Evolutionary conservation across 148 eudicot species (phyloP), one percentile per base, ranked within the genome.

Genomic region (Spergularia bocconei): DNA sequence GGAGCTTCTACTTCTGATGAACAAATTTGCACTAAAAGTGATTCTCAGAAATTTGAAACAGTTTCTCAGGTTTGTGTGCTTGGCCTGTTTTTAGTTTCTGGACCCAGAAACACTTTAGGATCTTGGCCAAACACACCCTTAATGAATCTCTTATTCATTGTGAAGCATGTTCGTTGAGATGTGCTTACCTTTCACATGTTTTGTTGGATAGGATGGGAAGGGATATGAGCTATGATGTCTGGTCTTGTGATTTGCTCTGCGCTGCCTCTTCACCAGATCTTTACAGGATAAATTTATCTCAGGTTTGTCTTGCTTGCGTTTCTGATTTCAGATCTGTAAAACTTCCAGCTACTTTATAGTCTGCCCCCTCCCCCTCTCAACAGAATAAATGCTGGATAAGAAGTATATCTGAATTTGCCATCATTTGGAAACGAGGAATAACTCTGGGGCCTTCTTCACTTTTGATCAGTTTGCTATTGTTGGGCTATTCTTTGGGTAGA

Each of bases 261-360:
- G 98, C 98, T 74, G 98, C 96, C 83, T 95, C 98, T 52, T 95
- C 98, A 44, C 93, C 98, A 54, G 98, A 95, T 84, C 83, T 92
- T 14, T 95, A 92, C 79, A 87, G 98, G 80, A 92, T 95, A 67
- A 95, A 95, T 77, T 83, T 95, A 72, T 89, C 90, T 74, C 97
- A 92, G 97, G 98, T 95, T 79, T 82, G 76, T 71, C 29, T 54
- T 63, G 19, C 48, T 48, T 19, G n/a, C 2, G 39, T 59, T 41
- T 59, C n/a, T 54, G 29, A 29, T 67, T 7, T 14, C 13, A 50
- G 6, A 15, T 50, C 2, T 16, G n/a, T 56, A 12, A 13, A n/a
- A 20, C 44, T 52, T 60, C 48, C 51, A 23, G 51, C 48, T 47
- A 70, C 51, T 55, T 71, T 29, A 63, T 33, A 19, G 10, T 54